Conservation (phyloP, 2,329 filamentous ascomycete species). For the Periconia sp. region DNA sequence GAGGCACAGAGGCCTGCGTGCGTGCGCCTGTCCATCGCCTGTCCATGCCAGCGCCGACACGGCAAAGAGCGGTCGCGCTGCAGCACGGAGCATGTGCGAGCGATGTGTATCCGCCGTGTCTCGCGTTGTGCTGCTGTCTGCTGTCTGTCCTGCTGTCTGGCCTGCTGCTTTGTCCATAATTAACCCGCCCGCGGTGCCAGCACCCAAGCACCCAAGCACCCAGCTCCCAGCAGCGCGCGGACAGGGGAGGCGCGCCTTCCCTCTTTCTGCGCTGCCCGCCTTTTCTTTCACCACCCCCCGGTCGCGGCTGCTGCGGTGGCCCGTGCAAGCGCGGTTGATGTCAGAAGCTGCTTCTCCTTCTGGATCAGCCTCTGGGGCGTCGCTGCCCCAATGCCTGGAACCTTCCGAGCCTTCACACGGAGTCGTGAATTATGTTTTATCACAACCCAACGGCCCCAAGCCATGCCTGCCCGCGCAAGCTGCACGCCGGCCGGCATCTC, state of each 20-base stretch:
- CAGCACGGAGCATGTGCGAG: too few relatives aligned
- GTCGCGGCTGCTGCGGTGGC: constrained; percentile 24
- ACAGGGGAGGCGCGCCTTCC: constrained; percentile 12
- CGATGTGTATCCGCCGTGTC: too few relatives aligned
- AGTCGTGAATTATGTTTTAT: constrained; percentile 49
- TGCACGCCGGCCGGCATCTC: constrained; percentile 34
- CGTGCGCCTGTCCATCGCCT: too few relatives aligned
- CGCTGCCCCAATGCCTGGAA: constrained; percentile 41
- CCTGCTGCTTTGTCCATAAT: too few relatives aligned
- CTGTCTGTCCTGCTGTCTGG: too few relatives aligned
- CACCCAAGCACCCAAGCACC: not conserved
- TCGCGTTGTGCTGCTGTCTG: too few relatives aligned
- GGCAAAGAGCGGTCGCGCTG: too few relatives aligned
- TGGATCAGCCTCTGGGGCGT: constrained; percentile 47
- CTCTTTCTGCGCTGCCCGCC: constrained; percentile 11
- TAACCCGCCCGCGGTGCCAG: too few relatives aligned
- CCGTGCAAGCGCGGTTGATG: constrained; percentile 43
- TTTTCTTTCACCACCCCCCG: constrained; percentile 15
- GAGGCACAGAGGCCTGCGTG: too few relatives aligned
- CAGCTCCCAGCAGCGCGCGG: too few relatives aligned
- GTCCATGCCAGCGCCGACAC: too few relatives aligned
- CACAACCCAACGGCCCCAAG: constrained; percentile 47
- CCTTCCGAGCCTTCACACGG: constrained; percentile 42
- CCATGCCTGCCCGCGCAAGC: constrained; percentile 42
- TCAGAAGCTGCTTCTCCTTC: constrained; percentile 45